These are phyloP conservation scores for Lolium multiflorum DNA, from an alignment of 176 grass and related monocot genomes.

Conservation along the genomic window DNA sequence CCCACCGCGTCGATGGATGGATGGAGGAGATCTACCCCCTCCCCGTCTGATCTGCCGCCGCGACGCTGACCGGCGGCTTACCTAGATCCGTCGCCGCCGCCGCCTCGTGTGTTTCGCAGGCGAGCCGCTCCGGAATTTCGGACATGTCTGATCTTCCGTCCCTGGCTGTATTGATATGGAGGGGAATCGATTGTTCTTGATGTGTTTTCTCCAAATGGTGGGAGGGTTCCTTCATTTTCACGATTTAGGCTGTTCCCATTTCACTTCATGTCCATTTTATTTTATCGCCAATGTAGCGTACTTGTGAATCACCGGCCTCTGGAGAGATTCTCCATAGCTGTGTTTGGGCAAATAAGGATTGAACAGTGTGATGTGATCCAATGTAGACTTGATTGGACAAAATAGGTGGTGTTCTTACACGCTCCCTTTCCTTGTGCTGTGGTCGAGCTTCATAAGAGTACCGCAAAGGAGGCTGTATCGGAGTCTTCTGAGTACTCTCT, in stretches of 20 bases:
- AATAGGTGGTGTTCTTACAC: background rate
- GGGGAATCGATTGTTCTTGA: background rate
- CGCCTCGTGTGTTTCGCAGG: background rate
- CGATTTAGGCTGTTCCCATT: no score
- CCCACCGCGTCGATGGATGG: background rate
- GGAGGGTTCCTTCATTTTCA: background rate
- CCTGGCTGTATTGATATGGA: background rate
- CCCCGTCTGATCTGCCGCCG: constrained; percentile 12
- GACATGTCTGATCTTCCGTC: background rate
- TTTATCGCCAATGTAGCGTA: background rate
- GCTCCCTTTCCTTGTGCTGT: background rate
- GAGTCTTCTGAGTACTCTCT: background rate
- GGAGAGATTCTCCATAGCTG: background rate
- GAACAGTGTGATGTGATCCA: background rate
- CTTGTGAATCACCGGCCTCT: background rate
- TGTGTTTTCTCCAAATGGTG: background rate
- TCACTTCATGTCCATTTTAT: background rate
- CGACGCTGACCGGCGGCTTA: background rate
- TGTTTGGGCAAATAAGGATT: background rate
- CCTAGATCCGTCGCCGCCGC: background rate
- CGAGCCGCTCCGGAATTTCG: background rate
- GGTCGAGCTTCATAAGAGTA: background rate
- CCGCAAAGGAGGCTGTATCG: background rate
- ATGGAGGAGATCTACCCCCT: background rate
- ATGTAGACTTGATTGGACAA: background rate